phyloP scores from a whole-genome alignment of 805 yeast species.

The Debaryomyces maramus region DNA sequence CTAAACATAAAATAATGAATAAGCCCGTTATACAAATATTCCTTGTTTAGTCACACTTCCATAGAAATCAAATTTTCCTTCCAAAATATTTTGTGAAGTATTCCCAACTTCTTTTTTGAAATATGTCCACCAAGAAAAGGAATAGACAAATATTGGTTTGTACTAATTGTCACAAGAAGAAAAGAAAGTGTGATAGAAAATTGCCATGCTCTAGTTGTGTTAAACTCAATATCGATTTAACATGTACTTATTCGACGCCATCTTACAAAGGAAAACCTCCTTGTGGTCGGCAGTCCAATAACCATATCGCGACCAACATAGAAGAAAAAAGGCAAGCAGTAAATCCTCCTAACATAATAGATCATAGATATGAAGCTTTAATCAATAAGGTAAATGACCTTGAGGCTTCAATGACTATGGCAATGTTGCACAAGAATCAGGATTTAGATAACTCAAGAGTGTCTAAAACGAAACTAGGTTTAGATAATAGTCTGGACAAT shows the following conservation, averaged over 20 bases:
- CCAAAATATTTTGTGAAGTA: too few relatives aligned
- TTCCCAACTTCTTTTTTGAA: too few relatives aligned
- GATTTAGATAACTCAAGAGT: background rate
- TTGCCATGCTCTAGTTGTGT: constrained; percentile 30
- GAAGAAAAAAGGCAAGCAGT: too few relatives aligned
- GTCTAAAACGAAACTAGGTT: too few relatives aligned
- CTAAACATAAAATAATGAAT: too few relatives aligned
- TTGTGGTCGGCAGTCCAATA: too few relatives aligned
- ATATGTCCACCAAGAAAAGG: too few relatives aligned
- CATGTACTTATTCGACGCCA: constrained; percentile 2
- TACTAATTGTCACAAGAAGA: constrained; percentile 46
- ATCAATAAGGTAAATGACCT: constrained; percentile 4
- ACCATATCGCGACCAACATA: too few relatives aligned
- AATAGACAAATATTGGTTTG: constrained; percentile 48
- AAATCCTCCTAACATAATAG: background rate
- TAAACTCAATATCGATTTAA: constrained; percentile 6
- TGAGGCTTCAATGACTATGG: constrained; percentile 9
- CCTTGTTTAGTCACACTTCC: too few relatives aligned
- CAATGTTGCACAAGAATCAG: background rate
- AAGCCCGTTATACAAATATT: too few relatives aligned
- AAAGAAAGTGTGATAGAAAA: constrained; percentile 44
- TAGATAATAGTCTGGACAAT: too few relatives aligned
- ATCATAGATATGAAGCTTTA: background rate
- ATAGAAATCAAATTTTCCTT: too few relatives aligned
- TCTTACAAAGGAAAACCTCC: background rate